Conservation (phyloP, 371 early-diverging fungal genomes). For the Mucor mucedo region DNA sequence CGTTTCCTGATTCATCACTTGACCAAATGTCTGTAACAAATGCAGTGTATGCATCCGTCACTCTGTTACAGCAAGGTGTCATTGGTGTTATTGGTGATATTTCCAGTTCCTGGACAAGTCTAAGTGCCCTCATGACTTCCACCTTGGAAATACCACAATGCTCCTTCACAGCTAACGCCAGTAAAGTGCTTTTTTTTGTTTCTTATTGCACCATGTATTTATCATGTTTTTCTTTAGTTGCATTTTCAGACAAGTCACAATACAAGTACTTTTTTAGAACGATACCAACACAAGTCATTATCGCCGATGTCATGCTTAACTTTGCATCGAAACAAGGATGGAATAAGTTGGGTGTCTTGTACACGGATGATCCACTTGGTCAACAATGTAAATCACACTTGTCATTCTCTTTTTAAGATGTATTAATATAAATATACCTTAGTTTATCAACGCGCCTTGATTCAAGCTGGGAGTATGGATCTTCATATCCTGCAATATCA, state of each 20-base stretch:
- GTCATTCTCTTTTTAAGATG: neutral
- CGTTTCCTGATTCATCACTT: conserved; percentile 56
- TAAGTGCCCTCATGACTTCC: conserved; percentile 60
- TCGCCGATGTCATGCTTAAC: conserved; percentile 53
- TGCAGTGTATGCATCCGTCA: conserved; percentile 66
- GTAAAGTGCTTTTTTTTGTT: conserved; percentile 21
- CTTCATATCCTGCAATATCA: conserved; percentile 45
- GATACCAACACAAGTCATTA: conserved; percentile 51
- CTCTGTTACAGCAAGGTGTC: conserved; percentile 58
- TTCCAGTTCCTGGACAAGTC: conserved; percentile 56
- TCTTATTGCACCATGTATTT: neutral
- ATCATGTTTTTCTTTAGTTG: conserved; percentile 24
- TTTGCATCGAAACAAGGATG: conserved; percentile 51
- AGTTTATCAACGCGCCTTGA: conserved; percentile 49
- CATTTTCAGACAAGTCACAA: conserved; percentile 50
- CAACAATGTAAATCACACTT: conserved; percentile 43
- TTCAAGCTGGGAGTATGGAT: conserved; percentile 39
- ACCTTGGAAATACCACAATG: conserved; percentile 60
- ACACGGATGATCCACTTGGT: conserved; percentile 53
- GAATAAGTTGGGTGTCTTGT: conserved; percentile 52
- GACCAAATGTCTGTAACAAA: conserved; percentile 52
- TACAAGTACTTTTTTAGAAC: conserved; percentile 61
- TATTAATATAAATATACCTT: neutral
- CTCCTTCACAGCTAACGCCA: conserved; percentile 55
- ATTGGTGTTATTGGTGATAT: conserved; percentile 66